Evolutionary conservation across 1,284 basidiomycete genomes (phyloP), one percentile per base, ranked within the genome.

Genomic region (Cystobasidiaceae sp.): DNA sequence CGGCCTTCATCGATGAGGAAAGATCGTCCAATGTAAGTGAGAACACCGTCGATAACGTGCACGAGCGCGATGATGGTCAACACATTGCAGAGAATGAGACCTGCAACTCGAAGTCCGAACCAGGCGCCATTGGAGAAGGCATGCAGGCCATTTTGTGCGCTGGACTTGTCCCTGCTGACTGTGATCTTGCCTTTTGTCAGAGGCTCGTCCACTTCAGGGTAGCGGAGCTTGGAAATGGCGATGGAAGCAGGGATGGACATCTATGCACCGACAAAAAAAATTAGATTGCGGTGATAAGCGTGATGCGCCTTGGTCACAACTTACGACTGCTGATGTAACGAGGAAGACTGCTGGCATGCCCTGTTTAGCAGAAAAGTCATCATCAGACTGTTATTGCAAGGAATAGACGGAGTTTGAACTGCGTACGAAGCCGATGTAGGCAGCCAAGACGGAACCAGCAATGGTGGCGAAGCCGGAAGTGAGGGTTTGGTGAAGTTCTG

Each of bases 231-330:
- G 75, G 86, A 87, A 71, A 93, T 91, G 2, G 91, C 84, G 74
- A 94, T 91, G 11, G 90, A 91, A 0, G 92, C 91, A 9, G 91
- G 91, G 72, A 94, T 94, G 74, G 86, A 89, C 91, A 94, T 94
- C 50, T 52, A 30, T 33, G 2, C 32, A 23, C 27, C 17, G 41
- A 5, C 8, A n/a, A 13, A 23, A 25, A 23, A 51, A 37, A 25
- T 37, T 13, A 21, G 21, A 4, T 27, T 15, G 21, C 7, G 17
- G 3, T 37, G 1, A n/a, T n/a, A 11, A 23, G 11, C 33, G 9
- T n/a, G 15, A 23, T 3, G 4, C 1, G 7, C 23, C 32, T 6
- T 32, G 15, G 34, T 4, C 15, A 7, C 25, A 13, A 39, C 50
- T 34, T 37, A 52, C 50, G 19, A 62, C 50, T 7, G 60, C 48